Evolutionary conservation across 2,329 filamentous ascomycete species (phyloP).

Genomic region (Tympanopsis confertula): DNA sequence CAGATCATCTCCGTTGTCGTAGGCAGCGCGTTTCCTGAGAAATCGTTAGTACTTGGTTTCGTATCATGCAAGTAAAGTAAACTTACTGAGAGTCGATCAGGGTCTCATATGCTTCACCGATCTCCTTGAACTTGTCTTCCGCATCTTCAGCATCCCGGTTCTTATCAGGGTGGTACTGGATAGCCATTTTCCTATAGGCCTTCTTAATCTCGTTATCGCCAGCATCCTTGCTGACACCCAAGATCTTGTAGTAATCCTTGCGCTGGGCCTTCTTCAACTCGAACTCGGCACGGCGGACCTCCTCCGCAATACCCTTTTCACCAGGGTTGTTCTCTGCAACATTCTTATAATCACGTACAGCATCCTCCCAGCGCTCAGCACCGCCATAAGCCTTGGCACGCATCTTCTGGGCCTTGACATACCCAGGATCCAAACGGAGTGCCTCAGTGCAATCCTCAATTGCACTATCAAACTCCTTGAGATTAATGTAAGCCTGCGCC

Average conservation of each 20-base stretch:
- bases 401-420: slow-evolving; percentile 85
- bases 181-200: slow-evolving; percentile 88
- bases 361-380: slow-evolving; percentile 83
- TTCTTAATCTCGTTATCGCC: slow-evolving; percentile 82
- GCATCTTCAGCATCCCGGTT: slow-evolving; percentile 78
- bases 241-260: slow-evolving; percentile 98
- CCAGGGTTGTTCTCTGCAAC: slow-evolving; percentile 73
- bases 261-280: slow-evolving; percentile 95
- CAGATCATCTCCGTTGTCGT: slow-evolving; percentile 86
- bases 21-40: slow-evolving; percentile 69
- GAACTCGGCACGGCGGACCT: slow-evolving; percentile 80
- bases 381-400: slow-evolving; percentile 82
- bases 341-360: slow-evolving; percentile 76
- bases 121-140: slow-evolving; percentile 91
- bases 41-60: neutral
- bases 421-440: slow-evolving; percentile 69
- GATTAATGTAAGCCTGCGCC: slow-evolving; percentile 69
- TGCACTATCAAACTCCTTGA: slow-evolving; percentile 74
- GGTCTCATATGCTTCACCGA: slow-evolving; percentile 92
- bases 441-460: slow-evolving; percentile 80
- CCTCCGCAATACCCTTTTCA: slow-evolving; percentile 69
- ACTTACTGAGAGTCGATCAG: slow-evolving; percentile 85
- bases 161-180: slow-evolving; percentile 94
- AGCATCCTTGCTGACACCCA: slow-evolving; percentile 77
- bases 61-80: slow-evolving; percentile 2